Conservation (phyloP, 1,284 basidiomycete genomes). For the Ustilago lituana region DNA sequence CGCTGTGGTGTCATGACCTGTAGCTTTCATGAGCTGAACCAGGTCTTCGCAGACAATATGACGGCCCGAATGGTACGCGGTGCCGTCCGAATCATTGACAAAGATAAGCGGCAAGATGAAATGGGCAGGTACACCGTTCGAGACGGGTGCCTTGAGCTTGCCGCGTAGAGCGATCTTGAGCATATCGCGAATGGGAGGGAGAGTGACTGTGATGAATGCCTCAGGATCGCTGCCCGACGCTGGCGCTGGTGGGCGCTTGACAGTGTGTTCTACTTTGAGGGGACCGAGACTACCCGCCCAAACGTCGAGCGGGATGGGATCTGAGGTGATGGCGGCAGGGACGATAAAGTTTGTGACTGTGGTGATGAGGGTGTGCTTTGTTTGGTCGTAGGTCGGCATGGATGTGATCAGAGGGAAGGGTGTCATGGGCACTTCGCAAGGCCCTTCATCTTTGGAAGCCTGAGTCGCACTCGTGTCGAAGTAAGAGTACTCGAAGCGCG, state of each 20-base stretch:
- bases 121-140: constrained; percentile 10
- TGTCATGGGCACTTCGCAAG: constrained; percentile 71
- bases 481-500: constrained; percentile 92
- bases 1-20: constrained; percentile 44
- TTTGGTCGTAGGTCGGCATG: constrained; percentile 78
- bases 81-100: constrained; percentile 60
- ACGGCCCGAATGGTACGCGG: constrained; percentile 58
- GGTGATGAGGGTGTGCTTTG: constrained; percentile 79
- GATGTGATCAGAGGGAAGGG: constrained; percentile 87
- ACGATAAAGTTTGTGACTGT: constrained; percentile 71
- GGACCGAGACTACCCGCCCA: constrained; percentile 90
- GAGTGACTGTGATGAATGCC: constrained; percentile 44
- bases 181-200: constrained; percentile 46
- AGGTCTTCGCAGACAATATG: constrained; percentile 57
- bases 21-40: constrained; percentile 53
- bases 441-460: constrained; percentile 77
- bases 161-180: constrained; percentile 23
- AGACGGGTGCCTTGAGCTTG: background rate
- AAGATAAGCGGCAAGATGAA: constrained; percentile 61
- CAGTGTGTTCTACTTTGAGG: constrained; percentile 46
- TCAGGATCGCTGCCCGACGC: constrained; percentile 24
- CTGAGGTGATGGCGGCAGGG: constrained; percentile 69
- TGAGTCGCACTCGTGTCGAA: constrained; percentile 86
- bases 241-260: constrained; percentile 14
- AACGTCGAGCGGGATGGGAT: constrained; percentile 76